These are phyloP conservation scores for Pestalotiopsis sp. DNA, from an alignment of 2,329 filamentous ascomycete species.

Conservation along the genomic window DNA sequence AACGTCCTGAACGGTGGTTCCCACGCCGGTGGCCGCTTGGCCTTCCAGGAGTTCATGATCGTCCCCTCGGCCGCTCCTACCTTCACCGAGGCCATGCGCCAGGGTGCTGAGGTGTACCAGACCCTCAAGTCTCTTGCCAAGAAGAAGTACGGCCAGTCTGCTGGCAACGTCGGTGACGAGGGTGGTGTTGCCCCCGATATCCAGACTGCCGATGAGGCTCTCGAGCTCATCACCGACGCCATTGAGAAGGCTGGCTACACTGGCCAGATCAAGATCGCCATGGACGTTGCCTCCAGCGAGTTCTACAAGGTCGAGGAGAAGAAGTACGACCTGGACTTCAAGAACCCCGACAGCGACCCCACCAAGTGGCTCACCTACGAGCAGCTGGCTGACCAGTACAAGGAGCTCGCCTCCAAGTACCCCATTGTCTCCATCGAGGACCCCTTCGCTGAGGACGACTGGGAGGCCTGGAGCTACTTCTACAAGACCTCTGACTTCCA, in stretches of 20 bases:
- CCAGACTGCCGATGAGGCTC: conserved; percentile 92
- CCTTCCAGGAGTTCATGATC: conserved; percentile 97
- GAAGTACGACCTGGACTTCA: conserved; percentile 99
- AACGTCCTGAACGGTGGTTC: conserved; percentile 92
- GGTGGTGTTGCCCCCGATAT: conserved; percentile 99
- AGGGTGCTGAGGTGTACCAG: conserved; percentile 97
- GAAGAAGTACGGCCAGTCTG: conserved; percentile 99
- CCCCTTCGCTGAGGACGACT: conserved; percentile 99
- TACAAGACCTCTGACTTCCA: conserved; percentile 98
- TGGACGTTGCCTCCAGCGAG: conserved; percentile 98
- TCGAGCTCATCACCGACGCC: conserved; percentile 91
- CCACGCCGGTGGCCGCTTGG: conserved; percentile 93
- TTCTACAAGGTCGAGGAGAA: conserved; percentile 98
- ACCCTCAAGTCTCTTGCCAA: conserved; percentile 95
- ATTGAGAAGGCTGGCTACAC: conserved; percentile 96
- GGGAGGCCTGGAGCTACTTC: conserved; percentile 99
- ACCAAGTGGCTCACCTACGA: conserved; percentile 99
- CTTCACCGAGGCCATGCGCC: conserved; percentile 94
- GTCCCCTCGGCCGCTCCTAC: conserved; percentile 81
- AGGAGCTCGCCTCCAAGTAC: conserved; percentile 87
- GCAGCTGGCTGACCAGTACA: conserved; percentile 91
- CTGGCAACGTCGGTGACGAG: conserved; percentile 98
- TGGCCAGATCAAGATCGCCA: conserved; percentile 95
- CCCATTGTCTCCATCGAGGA: conserved; percentile 99
- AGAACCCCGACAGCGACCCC: conserved; percentile 97